Base-by-base conservation (phyloP, 345 rosid genomes). In the Cardiospermum halicacabum region DNA sequence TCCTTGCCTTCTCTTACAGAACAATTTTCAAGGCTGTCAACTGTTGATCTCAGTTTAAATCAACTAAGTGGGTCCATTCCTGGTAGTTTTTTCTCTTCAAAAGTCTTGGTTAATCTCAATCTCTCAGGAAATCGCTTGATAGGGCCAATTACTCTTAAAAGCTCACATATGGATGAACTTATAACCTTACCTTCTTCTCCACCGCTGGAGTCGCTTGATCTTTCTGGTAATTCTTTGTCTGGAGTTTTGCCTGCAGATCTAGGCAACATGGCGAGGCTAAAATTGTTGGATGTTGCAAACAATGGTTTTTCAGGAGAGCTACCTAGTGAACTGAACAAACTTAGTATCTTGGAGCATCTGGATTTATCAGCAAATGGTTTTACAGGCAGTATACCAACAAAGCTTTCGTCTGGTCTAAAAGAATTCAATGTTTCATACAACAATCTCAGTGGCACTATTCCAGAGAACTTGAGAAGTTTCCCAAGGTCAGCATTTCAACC, bases 121-220 rank as follows among this genome's bases (percentile, higher is more conserved):
- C 97, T 93, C 65, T 93, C 98, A 0, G 64, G 84, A 76, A 93
- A 93, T 73, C 82, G 58, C 61, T 81, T 90, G 48, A 71, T 60
- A 0, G 98, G 98, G 58, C 69, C 87, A 7, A 86, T 93, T 76
- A 87, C 89, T 67, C 67, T 86, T 61, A 82, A 66, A 55, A 69
- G 84, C 25, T 78, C 89, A n/a, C 71, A 18, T 12, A 89, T 77
- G n/a, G 83, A 80, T 62, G 92, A 82, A 72, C 78, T 90, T 42
- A 54, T 85, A 64, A 69, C 69, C 60, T 34, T 83, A 67, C 78
- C 76, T 56, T 63, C 78, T 64, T 64, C 56, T 69, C 81, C 84
- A 39, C 80, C 31, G 30, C 73, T 89, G 87, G 96, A 88, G 78
- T 86, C 70, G 72, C 94, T 93, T 72, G 98, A 93, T 81, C 97